Evolutionary conservation across 2,329 filamentous ascomycete species (phyloP).

Genomic region (Penicillium janthinellum): DNA sequence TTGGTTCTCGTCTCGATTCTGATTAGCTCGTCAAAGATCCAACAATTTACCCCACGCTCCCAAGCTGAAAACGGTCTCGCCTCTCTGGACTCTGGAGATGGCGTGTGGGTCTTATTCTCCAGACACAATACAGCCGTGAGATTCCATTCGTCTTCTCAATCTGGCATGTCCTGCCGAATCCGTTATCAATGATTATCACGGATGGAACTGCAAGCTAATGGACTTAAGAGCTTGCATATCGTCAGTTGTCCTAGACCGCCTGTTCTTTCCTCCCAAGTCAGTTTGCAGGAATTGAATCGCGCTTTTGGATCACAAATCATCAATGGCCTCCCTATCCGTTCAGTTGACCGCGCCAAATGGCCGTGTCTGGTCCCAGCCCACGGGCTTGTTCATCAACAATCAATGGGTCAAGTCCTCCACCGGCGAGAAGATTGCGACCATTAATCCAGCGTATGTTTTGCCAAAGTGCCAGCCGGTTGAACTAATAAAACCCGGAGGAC

Average conservation of each 20-base stretch:
- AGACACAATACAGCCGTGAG: conserved; percentile 5
- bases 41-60: neutral
- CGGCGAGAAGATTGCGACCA: conserved; percentile 40
- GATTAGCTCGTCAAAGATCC: too few species aligned
- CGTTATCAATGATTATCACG: conserved; percentile 10
- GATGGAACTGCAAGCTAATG: conserved; percentile 8
- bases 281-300: neutral
- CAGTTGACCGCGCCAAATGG: conserved; percentile 44
- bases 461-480: neutral
- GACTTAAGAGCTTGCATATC: conserved; percentile 15
- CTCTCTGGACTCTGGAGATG: conserved; percentile 15
- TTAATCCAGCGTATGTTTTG: conserved; percentile 36
- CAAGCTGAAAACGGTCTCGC: conserved; percentile 6
- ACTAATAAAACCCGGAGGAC: neutral
- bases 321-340: conserved; percentile 33
- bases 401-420: conserved; percentile 44
- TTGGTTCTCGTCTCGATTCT: too few species aligned
- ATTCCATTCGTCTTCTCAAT: conserved; percentile 14
- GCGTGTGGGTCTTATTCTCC: conserved; percentile 16
- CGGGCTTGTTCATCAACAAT: conserved; percentile 49
- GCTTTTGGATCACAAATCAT: neutral
- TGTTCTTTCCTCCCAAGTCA: conserved; percentile 7
- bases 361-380: conserved; percentile 40
- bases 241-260: conserved; percentile 13
- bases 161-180: conserved; percentile 21